Evolutionary conservation across 2,329 filamentous ascomycete genomes (phyloP), one percentile per base, ranked within the genome.

Genomic region (Phaeomoniella chlamydospora): DNA sequence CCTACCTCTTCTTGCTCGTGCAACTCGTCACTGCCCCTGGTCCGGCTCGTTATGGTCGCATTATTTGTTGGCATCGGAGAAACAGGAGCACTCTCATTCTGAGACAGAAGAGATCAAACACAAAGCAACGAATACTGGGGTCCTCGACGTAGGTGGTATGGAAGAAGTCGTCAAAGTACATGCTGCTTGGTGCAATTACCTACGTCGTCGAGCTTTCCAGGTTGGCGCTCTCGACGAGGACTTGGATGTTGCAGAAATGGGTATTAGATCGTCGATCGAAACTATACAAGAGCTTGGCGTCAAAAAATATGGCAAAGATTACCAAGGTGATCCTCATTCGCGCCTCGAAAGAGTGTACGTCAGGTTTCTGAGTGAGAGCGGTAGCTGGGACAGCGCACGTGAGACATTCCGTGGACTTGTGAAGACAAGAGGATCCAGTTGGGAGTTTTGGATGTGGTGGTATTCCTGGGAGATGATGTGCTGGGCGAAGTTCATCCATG

Each of bases 361-460:
- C 47, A 86, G 92, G 51, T 94, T 88, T 51, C 68, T 92, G 34
- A 87, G 83, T 3, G 83, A 94, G 53, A 85, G 84, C 45, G 77
- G 77, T 16, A 79, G 82, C 29, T 64, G 83, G 36, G 74, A 84
- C 14, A 78, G 78, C 38, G 90, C 88, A 2, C 74, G 90, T 29
- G 68, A 70, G 12, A 73, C 81, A 33, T 96, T 84, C 76, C 75
- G 80, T 44, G 72, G 73, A 13, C 66, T 96, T 18, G 70, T 72
- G 15, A 62, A 72, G n/a, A 65, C 70, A 13, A 74, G 85, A 38
- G 76, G 77, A 18, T 74, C 85, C 46, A 87, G 77, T 46, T 86
- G 87, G 51, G 85, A 94, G 48, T 96, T 96, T 54, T 98, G 90
- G 90, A 69, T 87, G 37, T 76, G 78, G 31, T 94, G 85, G 57